These are phyloP conservation scores for Dactylella cylindrospora DNA, from an alignment of 2,329 filamentous ascomycete species.

Conservation along the genomic window DNA sequence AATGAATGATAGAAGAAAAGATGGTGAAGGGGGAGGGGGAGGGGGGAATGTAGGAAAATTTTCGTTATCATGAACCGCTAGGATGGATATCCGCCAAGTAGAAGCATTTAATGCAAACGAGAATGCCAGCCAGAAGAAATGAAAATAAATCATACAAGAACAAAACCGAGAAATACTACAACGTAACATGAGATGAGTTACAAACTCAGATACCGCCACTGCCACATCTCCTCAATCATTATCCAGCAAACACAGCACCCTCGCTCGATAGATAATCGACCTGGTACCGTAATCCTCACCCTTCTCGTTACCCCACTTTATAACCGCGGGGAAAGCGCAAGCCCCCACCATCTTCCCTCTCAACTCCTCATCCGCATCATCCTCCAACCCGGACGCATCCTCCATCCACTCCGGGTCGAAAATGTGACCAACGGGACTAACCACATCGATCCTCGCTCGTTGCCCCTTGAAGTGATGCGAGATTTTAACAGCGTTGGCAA, in stretches of 20 bases:
- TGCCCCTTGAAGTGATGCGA: conserved; percentile 41
- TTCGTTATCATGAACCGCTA: conserved; percentile 28
- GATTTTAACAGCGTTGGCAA: conserved; percentile 32
- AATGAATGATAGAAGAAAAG: conserved; percentile 1
- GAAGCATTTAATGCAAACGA: conserved; percentile 4
- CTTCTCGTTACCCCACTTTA: conserved; percentile 43
- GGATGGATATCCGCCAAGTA: conserved; percentile 38
- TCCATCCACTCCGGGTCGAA: conserved; percentile 45
- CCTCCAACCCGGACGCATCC: conserved; percentile 34
- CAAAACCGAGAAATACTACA: not conserved
- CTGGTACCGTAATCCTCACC: conserved; percentile 32
- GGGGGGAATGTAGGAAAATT: conserved; percentile 3
- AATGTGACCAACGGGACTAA: conserved; percentile 30
- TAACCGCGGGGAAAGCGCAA: conserved; percentile 35
- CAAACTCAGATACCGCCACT: not conserved
- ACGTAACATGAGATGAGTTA: not conserved
- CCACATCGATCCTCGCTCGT: conserved; percentile 35
- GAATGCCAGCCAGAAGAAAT: not conserved
- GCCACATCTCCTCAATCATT: conserved; percentile 13
- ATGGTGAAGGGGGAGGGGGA: no score
- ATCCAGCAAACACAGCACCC: conserved; percentile 41
- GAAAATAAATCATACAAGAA: conserved; percentile 1
- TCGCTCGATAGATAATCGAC: conserved; percentile 35
- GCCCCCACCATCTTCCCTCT: conserved; percentile 44
- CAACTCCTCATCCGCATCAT: conserved; percentile 38